A percentile compares a stretch with the other conserved stretches of the same genome.
Conservation (phyloP, 257 asterid genomes). For the Coffea canephora region DNA sequence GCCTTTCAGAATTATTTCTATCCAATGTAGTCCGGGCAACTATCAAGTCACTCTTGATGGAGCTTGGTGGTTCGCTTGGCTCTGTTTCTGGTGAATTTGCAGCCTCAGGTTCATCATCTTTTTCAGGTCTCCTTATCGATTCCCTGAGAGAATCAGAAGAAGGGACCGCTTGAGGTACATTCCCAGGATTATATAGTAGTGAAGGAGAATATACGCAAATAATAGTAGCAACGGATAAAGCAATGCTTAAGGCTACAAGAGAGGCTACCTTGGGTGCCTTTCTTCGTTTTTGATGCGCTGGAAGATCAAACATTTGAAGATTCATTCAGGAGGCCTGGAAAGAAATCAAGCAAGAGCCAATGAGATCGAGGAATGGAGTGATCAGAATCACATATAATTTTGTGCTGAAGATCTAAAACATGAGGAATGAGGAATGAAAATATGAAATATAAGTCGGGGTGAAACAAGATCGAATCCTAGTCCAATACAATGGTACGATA, state of each 20-base stretch:
- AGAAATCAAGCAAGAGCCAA: neutral
- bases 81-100: neutral
- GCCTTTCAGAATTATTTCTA: neutral
- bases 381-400: no score
- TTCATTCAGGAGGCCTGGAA: conserved; percentile 10
- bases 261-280: conserved; percentile 10
- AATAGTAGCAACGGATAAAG: neutral
- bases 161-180: conserved; percentile 4
- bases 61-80: neutral
- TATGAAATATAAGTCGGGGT: no score
- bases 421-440: no score
- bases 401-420: no score
- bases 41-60: neutral
- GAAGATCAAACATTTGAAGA: conserved; percentile 1
- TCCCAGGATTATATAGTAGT: neutral
- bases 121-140: neutral
- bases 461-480: no score
- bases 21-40: neutral
- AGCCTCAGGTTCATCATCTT: neutral
- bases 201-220: conserved; percentile 12
- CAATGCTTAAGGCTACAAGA: neutral
- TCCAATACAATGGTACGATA: no score
- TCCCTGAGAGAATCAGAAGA: neutral
- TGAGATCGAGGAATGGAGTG: neutral
- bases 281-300: neutral